These are phyloP conservation scores for Aureobasidium sp. DNA, from an alignment of 2,329 filamentous ascomycete species.

Conservation along the genomic window DNA sequence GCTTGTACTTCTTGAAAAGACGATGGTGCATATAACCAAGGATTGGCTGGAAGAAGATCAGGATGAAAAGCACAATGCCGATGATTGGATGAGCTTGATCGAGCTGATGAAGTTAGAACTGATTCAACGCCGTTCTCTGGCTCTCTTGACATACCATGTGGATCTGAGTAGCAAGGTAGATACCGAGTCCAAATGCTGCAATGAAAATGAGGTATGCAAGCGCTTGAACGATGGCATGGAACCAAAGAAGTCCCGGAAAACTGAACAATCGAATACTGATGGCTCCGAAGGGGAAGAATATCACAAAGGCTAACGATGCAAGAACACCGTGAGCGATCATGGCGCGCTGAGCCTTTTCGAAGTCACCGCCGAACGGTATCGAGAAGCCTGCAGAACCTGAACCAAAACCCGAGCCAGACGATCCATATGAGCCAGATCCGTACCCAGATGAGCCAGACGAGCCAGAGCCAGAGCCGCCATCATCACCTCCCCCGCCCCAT, in stretches of 20 bases:
- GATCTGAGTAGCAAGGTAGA: constrained; percentile 40
- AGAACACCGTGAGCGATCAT: constrained; percentile 39
- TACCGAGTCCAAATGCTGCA: constrained; percentile 45
- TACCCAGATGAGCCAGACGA: constrained; percentile 7
- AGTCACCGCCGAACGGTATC: constrained; percentile 7
- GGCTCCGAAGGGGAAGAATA: constrained; percentile 39
- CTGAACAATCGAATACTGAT: constrained; percentile 38
- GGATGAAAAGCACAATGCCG: constrained; percentile 44
- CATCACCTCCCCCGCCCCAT: not conserved
- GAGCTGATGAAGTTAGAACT: constrained; percentile 23
- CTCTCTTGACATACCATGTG: constrained; percentile 23
- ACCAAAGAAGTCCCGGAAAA: constrained; percentile 38
- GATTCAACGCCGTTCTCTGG: no score
- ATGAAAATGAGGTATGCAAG: constrained; percentile 43
- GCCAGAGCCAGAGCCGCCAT: not conserved
- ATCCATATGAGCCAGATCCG: constrained; percentile 2
- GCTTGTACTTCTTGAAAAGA: constrained; percentile 41
- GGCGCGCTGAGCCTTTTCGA: not conserved
- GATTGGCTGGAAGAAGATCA: constrained; percentile 49
- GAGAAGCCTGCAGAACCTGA: not conserved
- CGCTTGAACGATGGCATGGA: constrained; percentile 42
- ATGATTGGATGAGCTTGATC: constrained; percentile 45
- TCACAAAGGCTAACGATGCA: constrained; percentile 38
- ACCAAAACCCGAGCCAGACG: not conserved
- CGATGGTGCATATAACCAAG: constrained; percentile 47